Conservation (phyloP, 2,329 filamentous ascomycete genomes). For the Xylaria sp. region DNA sequence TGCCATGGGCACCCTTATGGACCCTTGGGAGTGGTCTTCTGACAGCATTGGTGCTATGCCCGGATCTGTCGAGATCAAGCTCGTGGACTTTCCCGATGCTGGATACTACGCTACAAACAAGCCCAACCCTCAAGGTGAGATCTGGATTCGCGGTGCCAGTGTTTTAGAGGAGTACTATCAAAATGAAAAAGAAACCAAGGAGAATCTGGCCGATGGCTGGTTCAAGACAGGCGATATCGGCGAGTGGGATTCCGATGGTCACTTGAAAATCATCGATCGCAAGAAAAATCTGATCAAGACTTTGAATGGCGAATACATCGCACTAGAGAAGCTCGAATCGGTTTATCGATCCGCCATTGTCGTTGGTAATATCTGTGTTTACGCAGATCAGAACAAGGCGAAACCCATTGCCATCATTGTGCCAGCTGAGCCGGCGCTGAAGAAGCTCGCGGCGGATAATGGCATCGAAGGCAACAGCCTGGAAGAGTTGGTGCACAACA, state of each 20-base stretch:
- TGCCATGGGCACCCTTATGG: slow-evolving; percentile 79
- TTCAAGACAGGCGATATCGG: slow-evolving; percentile 90
- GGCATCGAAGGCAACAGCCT: slow-evolving; percentile 67
- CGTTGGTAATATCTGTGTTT: slow-evolving; percentile 67
- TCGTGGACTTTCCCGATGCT: slow-evolving; percentile 86
- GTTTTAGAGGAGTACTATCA: slow-evolving; percentile 80
- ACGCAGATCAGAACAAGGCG: slow-evolving; percentile 61
- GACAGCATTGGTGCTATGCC: slow-evolving; percentile 78
- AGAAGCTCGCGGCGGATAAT: slow-evolving; percentile 59
- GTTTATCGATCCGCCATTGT: slow-evolving; percentile 62
- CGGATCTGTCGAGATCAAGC: slow-evolving; percentile 79
- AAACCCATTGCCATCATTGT: slow-evolving; percentile 68
- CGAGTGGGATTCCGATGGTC: slow-evolving; percentile 77
- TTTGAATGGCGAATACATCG: slow-evolving; percentile 83
- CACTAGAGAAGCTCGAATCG: slow-evolving; percentile 75
- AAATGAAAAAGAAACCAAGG: slow-evolving; percentile 79
- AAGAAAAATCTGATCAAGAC: slow-evolving; percentile 93
- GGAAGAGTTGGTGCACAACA: slow-evolving; percentile 74
- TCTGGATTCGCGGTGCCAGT: slow-evolving; percentile 83
- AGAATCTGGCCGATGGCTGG: slow-evolving; percentile 80
- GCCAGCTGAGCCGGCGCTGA: slow-evolving; percentile 64
- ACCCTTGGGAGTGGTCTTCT: slow-evolving; percentile 81
- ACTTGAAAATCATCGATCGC: slow-evolving; percentile 81
- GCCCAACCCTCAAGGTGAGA: slow-evolving; percentile 82
- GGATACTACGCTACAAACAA: slow-evolving; percentile 81